Conservation (phyloP, 306 rosid genomes). For the Malus domestica region DNA sequence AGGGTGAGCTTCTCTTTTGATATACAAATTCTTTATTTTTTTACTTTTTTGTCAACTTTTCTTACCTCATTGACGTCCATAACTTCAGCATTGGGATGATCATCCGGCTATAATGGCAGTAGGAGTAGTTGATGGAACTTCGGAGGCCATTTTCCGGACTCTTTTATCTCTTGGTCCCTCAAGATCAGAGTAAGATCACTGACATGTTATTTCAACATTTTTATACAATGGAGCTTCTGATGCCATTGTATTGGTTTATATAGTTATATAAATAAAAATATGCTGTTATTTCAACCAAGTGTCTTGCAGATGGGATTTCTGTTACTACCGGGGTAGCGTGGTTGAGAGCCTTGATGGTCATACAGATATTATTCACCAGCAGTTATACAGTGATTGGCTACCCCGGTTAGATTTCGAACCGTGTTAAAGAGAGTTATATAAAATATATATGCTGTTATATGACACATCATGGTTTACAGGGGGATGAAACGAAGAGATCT, state of each 20-base stretch:
- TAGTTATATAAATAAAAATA: no score
- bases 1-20: conserved; percentile 38
- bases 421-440: not conserved
- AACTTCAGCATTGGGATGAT: conserved; percentile 72
- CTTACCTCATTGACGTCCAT: conserved; percentile 1
- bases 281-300: conserved; percentile 20
- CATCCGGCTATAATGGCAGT: conserved; percentile 91
- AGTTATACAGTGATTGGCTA: conserved; percentile 66
- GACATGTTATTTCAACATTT: conserved; percentile 12
- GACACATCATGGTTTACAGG: conserved; percentile 42
- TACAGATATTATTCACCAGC: conserved; percentile 69
- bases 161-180: conserved; percentile 78
- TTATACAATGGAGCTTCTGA: not conserved
- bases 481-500: conserved; percentile 82
- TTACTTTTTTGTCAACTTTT: not conserved
- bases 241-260: not conserved
- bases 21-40: conserved; percentile 12
- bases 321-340: conserved; percentile 53
- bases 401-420: conserved; percentile 58
- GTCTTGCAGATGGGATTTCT: conserved; percentile 90
- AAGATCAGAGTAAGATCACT: conserved; percentile 70
- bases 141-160: conserved; percentile 75
- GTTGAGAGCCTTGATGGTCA: conserved; percentile 90
- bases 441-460: conserved; percentile 4
- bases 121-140: conserved; percentile 72